phyloP scores from a whole-genome alignment of 1,284 basidiomycete species.

The Xerocomus nothofagi region DNA sequence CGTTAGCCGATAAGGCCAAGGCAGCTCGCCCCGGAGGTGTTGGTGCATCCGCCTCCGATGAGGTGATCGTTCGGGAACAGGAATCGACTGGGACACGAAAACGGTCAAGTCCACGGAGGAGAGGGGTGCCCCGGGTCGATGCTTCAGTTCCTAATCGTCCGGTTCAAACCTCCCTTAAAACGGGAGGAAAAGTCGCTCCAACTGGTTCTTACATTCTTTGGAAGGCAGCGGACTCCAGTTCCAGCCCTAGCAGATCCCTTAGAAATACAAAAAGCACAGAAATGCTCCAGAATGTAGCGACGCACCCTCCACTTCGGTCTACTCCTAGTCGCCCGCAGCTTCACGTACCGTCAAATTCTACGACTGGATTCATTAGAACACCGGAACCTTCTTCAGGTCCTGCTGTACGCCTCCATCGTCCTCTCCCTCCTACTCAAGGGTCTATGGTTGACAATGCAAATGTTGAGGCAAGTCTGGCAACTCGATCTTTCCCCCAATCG shows the following conservation, averaged over 20 bases:
- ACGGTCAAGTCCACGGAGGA: constrained; percentile 26
- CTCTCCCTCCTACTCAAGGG: constrained; percentile 34
- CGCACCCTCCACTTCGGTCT: constrained; percentile 23
- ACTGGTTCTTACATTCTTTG: constrained; percentile 22
- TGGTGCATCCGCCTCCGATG: constrained; percentile 25
- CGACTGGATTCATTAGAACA: constrained; percentile 16
- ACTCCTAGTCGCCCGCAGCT: constrained; percentile 35
- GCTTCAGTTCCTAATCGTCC: constrained; percentile 13
- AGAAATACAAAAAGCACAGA: constrained; percentile 35
- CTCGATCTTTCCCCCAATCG: constrained; percentile 31
- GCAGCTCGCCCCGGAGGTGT: constrained; percentile 16
- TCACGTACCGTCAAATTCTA: constrained; percentile 22
- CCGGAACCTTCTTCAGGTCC: constrained; percentile 19
- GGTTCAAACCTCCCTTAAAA: constrained; percentile 14
- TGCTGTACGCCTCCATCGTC: constrained; percentile 25
- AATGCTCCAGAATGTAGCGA: constrained; percentile 23
- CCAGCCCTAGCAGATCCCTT: constrained; percentile 13
- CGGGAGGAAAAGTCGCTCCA: constrained; percentile 30
- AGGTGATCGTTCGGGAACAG: constrained; percentile 19
- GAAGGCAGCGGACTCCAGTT: constrained; percentile 28
- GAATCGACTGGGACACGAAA: constrained; percentile 19
- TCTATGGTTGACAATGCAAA: constrained; percentile 19
- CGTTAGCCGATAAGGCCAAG: constrained; percentile 22
- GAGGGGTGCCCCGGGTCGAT: constrained; percentile 15
- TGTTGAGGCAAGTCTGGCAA: constrained; percentile 19